Evolutionary conservation across 139 green algal species (phyloP).

Genomic region (Edaphochlamys debaryana): DNA sequence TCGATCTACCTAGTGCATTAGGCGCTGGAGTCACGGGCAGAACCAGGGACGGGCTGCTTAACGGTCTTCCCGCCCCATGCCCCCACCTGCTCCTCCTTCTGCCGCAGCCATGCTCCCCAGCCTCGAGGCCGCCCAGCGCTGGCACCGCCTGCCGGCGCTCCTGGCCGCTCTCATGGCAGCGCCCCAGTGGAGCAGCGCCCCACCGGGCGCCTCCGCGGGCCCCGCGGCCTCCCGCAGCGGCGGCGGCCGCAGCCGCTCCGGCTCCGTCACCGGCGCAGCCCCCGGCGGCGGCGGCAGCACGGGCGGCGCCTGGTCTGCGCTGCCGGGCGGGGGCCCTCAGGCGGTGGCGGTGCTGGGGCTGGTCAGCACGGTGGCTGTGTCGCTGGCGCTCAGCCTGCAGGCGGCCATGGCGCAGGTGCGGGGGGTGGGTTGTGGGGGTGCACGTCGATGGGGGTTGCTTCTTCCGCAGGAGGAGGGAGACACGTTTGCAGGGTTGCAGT

Average conservation of each 20-base stretch:
- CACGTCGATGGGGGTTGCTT: too few relatives aligned
- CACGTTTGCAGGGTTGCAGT: not conserved
- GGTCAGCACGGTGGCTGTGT: not conserved
- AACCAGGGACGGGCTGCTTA: not conserved
- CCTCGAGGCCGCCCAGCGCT: constrained; percentile 8
- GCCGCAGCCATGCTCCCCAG: not conserved
- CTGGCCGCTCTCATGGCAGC: constrained; percentile 8
- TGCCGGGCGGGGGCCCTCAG: too few relatives aligned
- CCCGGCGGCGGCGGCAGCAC: not conserved
- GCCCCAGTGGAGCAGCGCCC: not conserved
- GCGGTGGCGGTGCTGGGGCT: not conserved
- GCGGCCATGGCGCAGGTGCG: constrained; percentile 27
- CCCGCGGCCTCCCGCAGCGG: not conserved
- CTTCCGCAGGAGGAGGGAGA: too few relatives aligned
- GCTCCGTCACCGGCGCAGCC: too few relatives aligned
- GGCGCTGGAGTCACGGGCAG: too few relatives aligned
- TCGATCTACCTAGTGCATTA: too few relatives aligned
- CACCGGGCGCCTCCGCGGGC: too few relatives aligned
- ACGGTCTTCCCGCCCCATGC: not conserved
- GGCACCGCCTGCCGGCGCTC: constrained; percentile 29
- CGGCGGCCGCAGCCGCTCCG: not conserved
- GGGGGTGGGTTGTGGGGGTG: too few relatives aligned
- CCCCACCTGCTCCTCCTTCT: not conserved
- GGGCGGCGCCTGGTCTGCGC: too few relatives aligned
- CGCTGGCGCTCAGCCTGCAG: constrained; percentile 1